Conservation (phyloP, 768 basidiomycete genomes). For the Hericium rajendrae region DNA sequence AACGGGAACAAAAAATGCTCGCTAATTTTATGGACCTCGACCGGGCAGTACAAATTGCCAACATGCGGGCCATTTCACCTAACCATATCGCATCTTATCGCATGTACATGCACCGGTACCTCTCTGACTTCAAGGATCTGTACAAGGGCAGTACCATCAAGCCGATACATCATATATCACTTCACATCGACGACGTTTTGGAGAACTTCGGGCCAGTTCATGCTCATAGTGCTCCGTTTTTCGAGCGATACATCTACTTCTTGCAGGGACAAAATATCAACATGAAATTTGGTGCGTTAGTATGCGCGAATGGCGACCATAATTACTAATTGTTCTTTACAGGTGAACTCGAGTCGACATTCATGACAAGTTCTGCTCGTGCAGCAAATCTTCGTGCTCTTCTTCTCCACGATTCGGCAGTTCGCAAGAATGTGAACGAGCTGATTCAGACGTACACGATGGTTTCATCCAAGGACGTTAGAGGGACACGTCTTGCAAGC, state of each 20-base stretch:
- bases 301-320: neutral
- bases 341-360: slow-evolving; percentile 10
- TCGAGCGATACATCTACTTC: slow-evolving; percentile 13
- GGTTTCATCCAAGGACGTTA: neutral
- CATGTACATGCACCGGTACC: slow-evolving; percentile 13
- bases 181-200: slow-evolving; percentile 22
- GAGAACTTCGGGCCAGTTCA: slow-evolving; percentile 22
- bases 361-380: slow-evolving; percentile 1
- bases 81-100: neutral
- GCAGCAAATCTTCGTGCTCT: neutral
- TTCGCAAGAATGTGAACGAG: neutral
- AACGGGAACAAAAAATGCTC: slow-evolving; percentile 12
- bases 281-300: slow-evolving; percentile 10
- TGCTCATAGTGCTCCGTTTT: slow-evolving; percentile 5
- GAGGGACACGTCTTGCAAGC: neutral
- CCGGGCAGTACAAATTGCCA: slow-evolving; percentile 16
- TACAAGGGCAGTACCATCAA: slow-evolving; percentile 18
- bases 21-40: slow-evolving; percentile 25
- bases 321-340: neutral
- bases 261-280: slow-evolving; percentile 17
- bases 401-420: no score
- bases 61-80: slow-evolving; percentile 9
- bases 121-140: slow-evolving; percentile 11
- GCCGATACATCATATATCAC: slow-evolving; percentile 24
- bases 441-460: neutral